Percentiles rank a stretch among this genome's conserved stretches.
These are phyloP conservation scores for Lipomyces starkeyi DNA, from an alignment of 805 yeast species.

Conservation along the genomic window DNA sequence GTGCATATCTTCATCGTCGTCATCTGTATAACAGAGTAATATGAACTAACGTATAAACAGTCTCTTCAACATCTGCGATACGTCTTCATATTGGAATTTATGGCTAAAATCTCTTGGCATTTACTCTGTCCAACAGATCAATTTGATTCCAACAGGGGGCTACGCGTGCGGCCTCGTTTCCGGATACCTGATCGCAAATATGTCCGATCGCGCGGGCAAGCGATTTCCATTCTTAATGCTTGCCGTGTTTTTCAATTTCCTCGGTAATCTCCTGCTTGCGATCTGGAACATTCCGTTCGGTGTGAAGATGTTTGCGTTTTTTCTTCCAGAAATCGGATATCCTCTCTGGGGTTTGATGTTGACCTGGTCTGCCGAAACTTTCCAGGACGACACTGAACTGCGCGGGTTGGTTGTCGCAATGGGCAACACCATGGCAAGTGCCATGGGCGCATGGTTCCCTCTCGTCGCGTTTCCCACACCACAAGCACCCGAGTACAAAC, in stretches of 20 bases:
- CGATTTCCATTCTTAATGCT: slow-evolving; percentile 40
- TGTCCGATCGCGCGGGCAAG: slow-evolving; percentile 43
- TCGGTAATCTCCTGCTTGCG: slow-evolving; percentile 45
- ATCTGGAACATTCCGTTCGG: slow-evolving; percentile 52
- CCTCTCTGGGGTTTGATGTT: slow-evolving; percentile 33
- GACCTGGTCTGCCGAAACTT: slow-evolving; percentile 40
- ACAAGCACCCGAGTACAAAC: slow-evolving; percentile 42
- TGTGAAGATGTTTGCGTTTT: slow-evolving; percentile 38
- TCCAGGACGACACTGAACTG: slow-evolving; percentile 43
- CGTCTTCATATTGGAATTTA: slow-evolving; percentile 41
- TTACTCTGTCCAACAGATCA: slow-evolving; percentile 42
- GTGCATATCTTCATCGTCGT: slow-evolving; percentile 44
- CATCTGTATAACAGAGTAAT: too few species aligned
- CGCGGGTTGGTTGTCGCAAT: slow-evolving; percentile 42
- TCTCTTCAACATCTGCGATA: slow-evolving; percentile 8
- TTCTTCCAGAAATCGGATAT: slow-evolving; percentile 12
- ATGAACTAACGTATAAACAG: not conserved
- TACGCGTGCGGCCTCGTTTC: slow-evolving; percentile 43
- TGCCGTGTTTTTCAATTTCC: slow-evolving; percentile 5
- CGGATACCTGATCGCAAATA: slow-evolving; percentile 41
- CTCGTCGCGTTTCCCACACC: slow-evolving; percentile 51
- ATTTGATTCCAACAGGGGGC: slow-evolving; percentile 47
- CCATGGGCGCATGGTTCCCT: slow-evolving; percentile 49
- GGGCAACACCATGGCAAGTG: slow-evolving; percentile 44
- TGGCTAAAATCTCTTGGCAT: slow-evolving; percentile 42